Evolutionary conservation across 768 basidiomycete genomes (phyloP).

Genomic region (Rhizopogon vulgaris): DNA sequence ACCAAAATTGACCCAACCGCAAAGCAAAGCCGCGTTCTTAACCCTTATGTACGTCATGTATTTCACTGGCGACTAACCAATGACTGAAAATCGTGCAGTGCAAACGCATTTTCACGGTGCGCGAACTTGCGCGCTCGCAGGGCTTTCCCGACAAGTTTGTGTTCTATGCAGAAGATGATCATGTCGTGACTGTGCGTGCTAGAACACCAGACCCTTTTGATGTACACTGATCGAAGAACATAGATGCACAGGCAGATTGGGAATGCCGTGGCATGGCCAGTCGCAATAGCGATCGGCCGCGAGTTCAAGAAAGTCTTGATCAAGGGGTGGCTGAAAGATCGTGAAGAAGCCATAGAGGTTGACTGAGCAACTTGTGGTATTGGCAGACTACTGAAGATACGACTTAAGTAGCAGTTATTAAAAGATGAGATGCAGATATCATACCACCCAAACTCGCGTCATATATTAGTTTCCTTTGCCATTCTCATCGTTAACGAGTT

Average conservation of each 20-base stretch:
- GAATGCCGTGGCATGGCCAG: conserved; percentile 69
- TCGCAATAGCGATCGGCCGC: conserved; percentile 58
- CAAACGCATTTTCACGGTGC: conserved; percentile 63
- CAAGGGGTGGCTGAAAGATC: conserved; percentile 41
- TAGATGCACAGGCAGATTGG: conserved; percentile 81
- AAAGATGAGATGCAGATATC: not conserved
- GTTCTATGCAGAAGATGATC: conserved; percentile 47
- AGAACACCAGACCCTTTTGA: not conserved
- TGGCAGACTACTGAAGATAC: not conserved
- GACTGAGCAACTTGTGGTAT: conserved; percentile 16
- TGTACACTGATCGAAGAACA: not conserved
- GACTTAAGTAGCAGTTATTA: not conserved
- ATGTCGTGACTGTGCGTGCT: conserved; percentile 53
- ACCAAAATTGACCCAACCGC: conserved; percentile 77
- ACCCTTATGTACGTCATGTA: conserved; percentile 49
- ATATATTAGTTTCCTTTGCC: not conserved
- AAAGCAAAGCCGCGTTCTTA: conserved; percentile 65
- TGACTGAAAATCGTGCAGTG: conserved; percentile 36
- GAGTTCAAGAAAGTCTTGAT: conserved; percentile 50
- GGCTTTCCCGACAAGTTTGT: conserved; percentile 74
- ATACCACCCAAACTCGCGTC: not conserved
- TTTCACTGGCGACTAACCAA: no score
- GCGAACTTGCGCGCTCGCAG: conserved; percentile 75
- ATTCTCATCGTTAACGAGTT: conserved; percentile 36
- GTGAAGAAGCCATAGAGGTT: conserved; percentile 30